Conservation (phyloP, 176 grass and related monocot species). For the Chrysopogon serrulatus region DNA sequence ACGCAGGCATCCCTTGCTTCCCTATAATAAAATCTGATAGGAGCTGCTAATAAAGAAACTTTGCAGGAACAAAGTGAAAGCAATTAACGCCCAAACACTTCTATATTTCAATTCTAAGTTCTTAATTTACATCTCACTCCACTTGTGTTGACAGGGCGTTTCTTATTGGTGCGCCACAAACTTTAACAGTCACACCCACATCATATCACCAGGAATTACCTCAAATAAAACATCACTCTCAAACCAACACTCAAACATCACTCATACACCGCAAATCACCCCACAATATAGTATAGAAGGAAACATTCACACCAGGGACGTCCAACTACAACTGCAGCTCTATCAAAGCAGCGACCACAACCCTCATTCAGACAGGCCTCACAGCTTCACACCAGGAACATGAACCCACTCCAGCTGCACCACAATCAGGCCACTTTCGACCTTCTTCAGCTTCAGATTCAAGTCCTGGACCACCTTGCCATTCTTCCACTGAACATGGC, state of each 20-base stretch:
- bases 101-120: not conserved
- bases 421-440: slow-evolving; percentile 58
- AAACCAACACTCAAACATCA: slow-evolving; percentile 1
- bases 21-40: not conserved
- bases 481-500: slow-evolving; percentile 59
- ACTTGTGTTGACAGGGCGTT: not conserved
- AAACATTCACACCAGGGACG: not conserved
- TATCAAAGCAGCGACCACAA: not conserved
- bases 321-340: not conserved
- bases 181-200: not conserved
- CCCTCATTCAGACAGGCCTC: not conserved
- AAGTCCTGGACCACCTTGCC: slow-evolving; percentile 74
- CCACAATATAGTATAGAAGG: not conserved
- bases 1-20: not conserved
- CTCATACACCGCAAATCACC: not conserved
- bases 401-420: slow-evolving; percentile 79
- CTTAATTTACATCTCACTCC: slow-evolving; percentile 7
- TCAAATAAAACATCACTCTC: not conserved
- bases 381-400: slow-evolving; percentile 45
- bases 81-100: not conserved
- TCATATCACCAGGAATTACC: not conserved
- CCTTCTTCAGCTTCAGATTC: slow-evolving; percentile 59
- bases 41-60: not conserved
- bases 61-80: not conserved
- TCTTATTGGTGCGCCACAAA: slow-evolving; percentile 24